Conservation (phyloP, 805 yeast species). For the Ogataea sp. region DNA sequence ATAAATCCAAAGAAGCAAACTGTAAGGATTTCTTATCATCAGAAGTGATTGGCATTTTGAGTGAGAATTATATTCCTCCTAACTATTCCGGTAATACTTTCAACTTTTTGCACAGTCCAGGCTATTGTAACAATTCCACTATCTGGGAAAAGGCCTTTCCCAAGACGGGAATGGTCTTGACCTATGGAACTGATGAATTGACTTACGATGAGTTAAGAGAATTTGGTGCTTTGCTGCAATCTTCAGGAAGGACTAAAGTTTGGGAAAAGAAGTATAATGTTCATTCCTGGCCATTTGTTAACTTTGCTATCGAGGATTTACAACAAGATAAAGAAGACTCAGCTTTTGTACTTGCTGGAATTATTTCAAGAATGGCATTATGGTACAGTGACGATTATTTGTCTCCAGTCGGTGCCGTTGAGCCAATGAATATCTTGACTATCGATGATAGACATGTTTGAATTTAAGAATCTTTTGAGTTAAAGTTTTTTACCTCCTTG, state of each 20-base stretch:
- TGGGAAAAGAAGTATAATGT: constrained; percentile 26
- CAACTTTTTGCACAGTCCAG: constrained; percentile 25
- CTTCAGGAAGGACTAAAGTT: constrained; percentile 23
- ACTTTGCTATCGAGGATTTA: constrained; percentile 31
- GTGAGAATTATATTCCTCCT: constrained; percentile 7
- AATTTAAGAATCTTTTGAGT: no score
- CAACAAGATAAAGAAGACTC: constrained; percentile 36
- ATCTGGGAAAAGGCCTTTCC: constrained; percentile 37
- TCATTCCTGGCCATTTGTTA: constrained; percentile 43
- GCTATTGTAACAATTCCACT: constrained; percentile 18
- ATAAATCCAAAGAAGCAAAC: constrained; percentile 6
- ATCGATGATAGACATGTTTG: constrained; percentile 23
- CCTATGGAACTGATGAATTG: constrained; percentile 37
- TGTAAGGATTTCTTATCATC: constrained; percentile 13
- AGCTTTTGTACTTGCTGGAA: constrained; percentile 28
- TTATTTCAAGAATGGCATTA: constrained; percentile 34
- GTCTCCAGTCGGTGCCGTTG: constrained; percentile 13
- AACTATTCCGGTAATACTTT: constrained; percentile 4
- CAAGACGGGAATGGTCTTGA: constrained; percentile 29
- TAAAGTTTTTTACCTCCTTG: not conserved
- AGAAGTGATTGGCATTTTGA: constrained; percentile 9
- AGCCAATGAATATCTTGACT: constrained; percentile 25
- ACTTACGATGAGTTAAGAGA: constrained; percentile 28
- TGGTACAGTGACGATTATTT: constrained; percentile 28
- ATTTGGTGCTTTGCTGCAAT: constrained; percentile 19